A percentile compares a stretch with the other conserved stretches of the same genome.
These are phyloP conservation scores for Cytospora paraplurivora DNA, from an alignment of 2,329 filamentous ascomycete species.

Conservation along the genomic window DNA sequence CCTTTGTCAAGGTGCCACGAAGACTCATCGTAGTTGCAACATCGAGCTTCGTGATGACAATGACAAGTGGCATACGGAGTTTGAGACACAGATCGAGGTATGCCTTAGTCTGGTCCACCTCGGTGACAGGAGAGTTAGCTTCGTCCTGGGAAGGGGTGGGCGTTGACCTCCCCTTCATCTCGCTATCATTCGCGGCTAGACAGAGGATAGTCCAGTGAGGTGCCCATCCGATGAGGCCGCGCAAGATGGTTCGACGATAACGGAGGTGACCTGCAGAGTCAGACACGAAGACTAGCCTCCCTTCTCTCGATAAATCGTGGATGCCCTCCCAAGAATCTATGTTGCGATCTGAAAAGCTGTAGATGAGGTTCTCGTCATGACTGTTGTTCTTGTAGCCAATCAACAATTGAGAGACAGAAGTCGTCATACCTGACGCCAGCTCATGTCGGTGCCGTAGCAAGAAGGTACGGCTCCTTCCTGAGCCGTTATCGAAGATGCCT, in stretches of 20 bases:
- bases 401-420: conserved; percentile 90
- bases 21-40: conserved; percentile 74
- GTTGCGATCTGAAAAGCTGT: conserved; percentile 86
- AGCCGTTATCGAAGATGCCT: conserved; percentile 85
- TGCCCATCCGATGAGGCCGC: conserved; percentile 91
- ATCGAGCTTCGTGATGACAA: conserved; percentile 91
- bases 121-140: conserved; percentile 52
- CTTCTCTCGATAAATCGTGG: conserved; percentile 73
- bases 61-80: conserved; percentile 72
- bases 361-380: conserved; percentile 48
- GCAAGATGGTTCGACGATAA: conserved; percentile 84
- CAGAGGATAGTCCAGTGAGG: conserved; percentile 93
- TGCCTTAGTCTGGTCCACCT: conserved; percentile 73
- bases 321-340: conserved; percentile 95
- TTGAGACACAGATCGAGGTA: conserved; percentile 86
- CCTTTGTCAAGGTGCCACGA: conserved; percentile 68
- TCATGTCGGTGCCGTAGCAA: conserved; percentile 93
- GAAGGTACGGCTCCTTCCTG: conserved; percentile 85
- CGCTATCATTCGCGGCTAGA: conserved; percentile 75
- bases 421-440: conserved; percentile 87
- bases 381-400: conserved; percentile 69
- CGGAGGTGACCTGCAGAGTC: conserved; percentile 91
- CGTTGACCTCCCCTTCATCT: conserved; percentile 40
- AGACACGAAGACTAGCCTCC: conserved; percentile 81
- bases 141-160: conserved; percentile 52